Conservation (phyloP, 306 rosid genomes). For the Lathyrus tuberosus region DNA sequence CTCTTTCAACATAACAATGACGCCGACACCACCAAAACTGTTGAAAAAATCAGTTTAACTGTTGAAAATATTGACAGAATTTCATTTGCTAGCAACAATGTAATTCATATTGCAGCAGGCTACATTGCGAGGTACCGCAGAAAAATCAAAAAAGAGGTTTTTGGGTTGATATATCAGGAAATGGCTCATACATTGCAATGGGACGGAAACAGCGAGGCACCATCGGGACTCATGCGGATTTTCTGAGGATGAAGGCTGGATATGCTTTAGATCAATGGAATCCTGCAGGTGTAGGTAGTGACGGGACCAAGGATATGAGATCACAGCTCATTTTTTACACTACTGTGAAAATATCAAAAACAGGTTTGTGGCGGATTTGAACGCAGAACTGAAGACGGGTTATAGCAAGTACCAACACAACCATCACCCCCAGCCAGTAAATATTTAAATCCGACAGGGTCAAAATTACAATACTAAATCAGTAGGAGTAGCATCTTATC, state of each 20-base stretch:
- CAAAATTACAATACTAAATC: background rate
- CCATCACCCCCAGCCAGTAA: no score
- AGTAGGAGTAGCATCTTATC: background rate
- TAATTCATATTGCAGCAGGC: slow-evolving; percentile 39
- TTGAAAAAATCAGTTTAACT: no score
- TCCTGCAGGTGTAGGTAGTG: slow-evolving; percentile 33
- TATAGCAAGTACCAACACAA: slow-evolving; percentile 14
- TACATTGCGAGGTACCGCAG: slow-evolving; percentile 29
- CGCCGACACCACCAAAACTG: no score
- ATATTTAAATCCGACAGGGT: background rate
- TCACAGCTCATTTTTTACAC: slow-evolving; percentile 50
- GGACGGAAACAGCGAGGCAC: slow-evolving; percentile 23
- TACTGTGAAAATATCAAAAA: slow-evolving; percentile 40
- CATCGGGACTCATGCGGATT: slow-evolving; percentile 48
- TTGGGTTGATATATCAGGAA: slow-evolving; percentile 51
- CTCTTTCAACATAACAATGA: slow-evolving; percentile 31
- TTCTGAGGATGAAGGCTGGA: slow-evolving; percentile 49
- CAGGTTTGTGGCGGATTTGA: slow-evolving; percentile 58
- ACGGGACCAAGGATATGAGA: slow-evolving; percentile 49
- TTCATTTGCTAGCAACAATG: slow-evolving; percentile 35
- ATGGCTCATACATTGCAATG: no score
- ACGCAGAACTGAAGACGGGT: slow-evolving; percentile 44
- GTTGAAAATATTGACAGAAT: slow-evolving; percentile 26
- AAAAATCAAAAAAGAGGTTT: slow-evolving; percentile 42
- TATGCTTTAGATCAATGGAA: slow-evolving; percentile 33